Evolutionary conservation across 495 filamentous ascomycete genomes (phyloP).

Genomic region (Penicillium simplicissimum): DNA sequence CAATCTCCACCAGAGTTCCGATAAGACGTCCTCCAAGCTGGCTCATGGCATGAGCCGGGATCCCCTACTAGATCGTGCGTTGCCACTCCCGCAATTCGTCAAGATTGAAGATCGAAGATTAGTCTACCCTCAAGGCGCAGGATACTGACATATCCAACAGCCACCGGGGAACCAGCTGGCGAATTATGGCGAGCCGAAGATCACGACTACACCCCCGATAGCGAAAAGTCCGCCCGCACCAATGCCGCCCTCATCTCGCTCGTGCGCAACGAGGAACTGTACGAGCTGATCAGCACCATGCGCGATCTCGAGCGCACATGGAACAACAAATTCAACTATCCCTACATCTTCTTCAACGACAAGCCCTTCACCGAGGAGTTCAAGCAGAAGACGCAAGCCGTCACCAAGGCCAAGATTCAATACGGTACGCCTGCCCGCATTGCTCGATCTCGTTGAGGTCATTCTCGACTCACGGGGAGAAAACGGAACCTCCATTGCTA

Average conservation of each 20-base stretch:
- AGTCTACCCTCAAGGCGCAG: conserved; percentile 5
- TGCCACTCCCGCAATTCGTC: conserved; percentile 14
- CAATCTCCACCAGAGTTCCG: conserved; percentile 59
- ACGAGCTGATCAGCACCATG: conserved; percentile 84
- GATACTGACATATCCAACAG: conserved; percentile 42
- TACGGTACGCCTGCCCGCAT: conserved; percentile 61
- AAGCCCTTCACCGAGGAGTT: conserved; percentile 90
- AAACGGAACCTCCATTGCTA: not conserved
- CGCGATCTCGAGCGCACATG: conserved; percentile 88
- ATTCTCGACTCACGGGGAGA: not conserved
- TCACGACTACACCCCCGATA: conserved; percentile 67
- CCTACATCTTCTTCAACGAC: conserved; percentile 99
- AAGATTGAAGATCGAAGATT: not conserved
- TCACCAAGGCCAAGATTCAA: conserved; percentile 78
- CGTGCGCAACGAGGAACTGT: conserved; percentile 86
- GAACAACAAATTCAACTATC: conserved; percentile 99
- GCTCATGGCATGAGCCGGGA: conserved; percentile 62
- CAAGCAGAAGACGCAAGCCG: conserved; percentile 72
- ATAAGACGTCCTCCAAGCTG: conserved; percentile 37
- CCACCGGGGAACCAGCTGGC: conserved; percentile 78
- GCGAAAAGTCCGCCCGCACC: conserved; percentile 74
- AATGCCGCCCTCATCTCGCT: conserved; percentile 90
- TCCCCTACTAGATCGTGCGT: conserved; percentile 80
- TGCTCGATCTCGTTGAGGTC: not conserved
- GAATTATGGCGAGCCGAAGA: conserved; percentile 69